Evolutionary conservation across 1,284 basidiomycete genomes (phyloP).

Genomic region (Puccinia triticina): DNA sequence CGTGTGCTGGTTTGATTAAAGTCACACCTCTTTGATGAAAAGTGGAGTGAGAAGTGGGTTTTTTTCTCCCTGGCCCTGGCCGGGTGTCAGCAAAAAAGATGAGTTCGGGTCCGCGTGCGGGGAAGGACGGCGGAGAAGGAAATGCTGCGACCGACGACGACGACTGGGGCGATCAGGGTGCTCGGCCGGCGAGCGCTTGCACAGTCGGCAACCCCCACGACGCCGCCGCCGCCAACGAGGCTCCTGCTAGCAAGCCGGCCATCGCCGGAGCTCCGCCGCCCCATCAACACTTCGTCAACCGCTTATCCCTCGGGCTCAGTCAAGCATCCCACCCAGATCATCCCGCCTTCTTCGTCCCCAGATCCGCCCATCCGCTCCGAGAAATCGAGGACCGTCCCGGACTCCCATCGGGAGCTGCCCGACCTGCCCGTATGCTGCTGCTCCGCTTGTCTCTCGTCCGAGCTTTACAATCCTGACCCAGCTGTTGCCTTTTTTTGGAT

Average conservation of each 20-base stretch:
- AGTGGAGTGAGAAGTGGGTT: too few species aligned
- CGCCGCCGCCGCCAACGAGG: background rate
- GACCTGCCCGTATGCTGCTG: slow-evolving; percentile 11
- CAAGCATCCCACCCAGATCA: slow-evolving; percentile 36
- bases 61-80: too few species aligned
- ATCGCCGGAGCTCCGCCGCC: background rate
- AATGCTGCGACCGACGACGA: too few species aligned
- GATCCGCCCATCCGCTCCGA: background rate
- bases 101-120: too few species aligned
- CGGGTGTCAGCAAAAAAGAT: too few species aligned
- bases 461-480: background rate
- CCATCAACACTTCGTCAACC: slow-evolving; percentile 34
- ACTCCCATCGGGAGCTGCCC: slow-evolving; percentile 27
- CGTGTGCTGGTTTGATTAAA: too few species aligned
- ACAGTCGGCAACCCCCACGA: too few species aligned
- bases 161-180: too few species aligned
- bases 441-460: background rate
- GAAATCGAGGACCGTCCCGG: slow-evolving; percentile 26
- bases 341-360: background rate
- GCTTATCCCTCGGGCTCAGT: slow-evolving; percentile 50
- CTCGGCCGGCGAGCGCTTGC: too few species aligned
- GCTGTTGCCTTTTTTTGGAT: background rate
- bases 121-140: too few species aligned
- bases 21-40: too few species aligned
- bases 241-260: background rate